Percentiles rank a stretch among this genome's conserved stretches.
Evolutionary conservation across 192 early-diverging fungal species (phyloP).

Genomic region (Entomortierella chlamydospora): DNA sequence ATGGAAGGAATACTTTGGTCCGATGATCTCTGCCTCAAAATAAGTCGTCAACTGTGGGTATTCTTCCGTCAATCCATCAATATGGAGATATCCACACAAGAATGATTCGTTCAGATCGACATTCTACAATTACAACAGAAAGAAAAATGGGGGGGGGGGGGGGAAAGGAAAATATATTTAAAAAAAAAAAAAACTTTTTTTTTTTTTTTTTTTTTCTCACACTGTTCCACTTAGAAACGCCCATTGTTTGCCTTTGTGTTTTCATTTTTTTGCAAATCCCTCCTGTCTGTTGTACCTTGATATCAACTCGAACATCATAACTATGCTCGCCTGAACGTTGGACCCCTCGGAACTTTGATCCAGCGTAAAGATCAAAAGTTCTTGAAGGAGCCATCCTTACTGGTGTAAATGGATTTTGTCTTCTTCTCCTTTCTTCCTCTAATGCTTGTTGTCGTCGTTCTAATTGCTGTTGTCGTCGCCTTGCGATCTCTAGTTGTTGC

Average conservation of each 20-base stretch:
- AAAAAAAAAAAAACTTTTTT: neutral
- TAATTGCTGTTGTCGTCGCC: neutral
- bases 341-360: slow-evolving; percentile 72
- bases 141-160: neutral
- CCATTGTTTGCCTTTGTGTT: no score
- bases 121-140: slow-evolving; percentile 55
- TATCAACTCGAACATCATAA: slow-evolving; percentile 77
- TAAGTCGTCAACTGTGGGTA: slow-evolving; percentile 87
- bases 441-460: no score
- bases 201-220: no score
- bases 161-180: neutral
- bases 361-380: slow-evolving; percentile 66
- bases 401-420: slow-evolving; percentile 17
- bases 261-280: no score
- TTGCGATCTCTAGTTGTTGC: no score
- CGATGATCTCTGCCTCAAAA: slow-evolving; percentile 92
- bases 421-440: neutral
- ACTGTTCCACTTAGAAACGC: no score
- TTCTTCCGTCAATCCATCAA: slow-evolving; percentile 81
- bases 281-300: slow-evolving; percentile 80
- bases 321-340: slow-evolving; percentile 70
- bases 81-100: slow-evolving; percentile 86
- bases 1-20: slow-evolving; percentile 77
- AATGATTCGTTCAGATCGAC: slow-evolving; percentile 79
- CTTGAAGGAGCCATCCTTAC: slow-evolving; percentile 34